Percentiles rank a stretch among this genome's conserved stretches.
Conservation (phyloP, 495 filamentous ascomycete species). For the Trichoderma gamsii region DNA sequence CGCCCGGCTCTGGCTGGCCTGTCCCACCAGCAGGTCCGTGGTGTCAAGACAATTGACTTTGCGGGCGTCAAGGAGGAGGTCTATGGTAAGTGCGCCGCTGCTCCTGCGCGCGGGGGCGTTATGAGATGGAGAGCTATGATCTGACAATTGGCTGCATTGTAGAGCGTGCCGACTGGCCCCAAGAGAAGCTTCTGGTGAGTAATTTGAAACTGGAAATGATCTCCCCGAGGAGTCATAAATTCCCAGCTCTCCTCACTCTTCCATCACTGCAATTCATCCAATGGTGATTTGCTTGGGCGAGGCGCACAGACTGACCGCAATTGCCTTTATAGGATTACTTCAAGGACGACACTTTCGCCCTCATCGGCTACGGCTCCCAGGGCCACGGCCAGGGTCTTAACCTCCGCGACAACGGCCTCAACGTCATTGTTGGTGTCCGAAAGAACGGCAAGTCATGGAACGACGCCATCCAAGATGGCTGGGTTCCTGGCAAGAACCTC, state of each 20-base stretch:
- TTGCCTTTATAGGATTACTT: conserved; percentile 75
- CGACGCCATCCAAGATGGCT: conserved; percentile 93
- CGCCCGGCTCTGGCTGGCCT: conserved; percentile 45
- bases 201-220: conserved; percentile 17
- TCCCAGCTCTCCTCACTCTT: neutral
- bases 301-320: conserved; percentile 19
- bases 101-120: neutral
- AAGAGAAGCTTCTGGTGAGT: conserved; percentile 88
- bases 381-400: conserved; percentile 98
- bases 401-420: conserved; percentile 96
- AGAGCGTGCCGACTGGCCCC: conserved; percentile 98
- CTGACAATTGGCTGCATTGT: conserved; percentile 13
- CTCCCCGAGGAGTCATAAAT: conserved; percentile 5
- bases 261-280: neutral
- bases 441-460: conserved; percentile 98
- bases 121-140: neutral
- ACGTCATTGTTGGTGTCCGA: conserved; percentile 96
- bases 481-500: conserved; percentile 95
- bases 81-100: conserved; percentile 56
- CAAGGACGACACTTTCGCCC: conserved; percentile 98
- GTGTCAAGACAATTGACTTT: conserved; percentile 89
- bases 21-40: conserved; percentile 59
- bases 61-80: conserved; percentile 88
- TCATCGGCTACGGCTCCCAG: conserved; percentile 98
- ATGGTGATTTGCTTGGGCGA: neutral